phyloP scores from a whole-genome alignment of 495 filamentous ascomycete genomes.

The Hypoxylon rickii region DNA sequence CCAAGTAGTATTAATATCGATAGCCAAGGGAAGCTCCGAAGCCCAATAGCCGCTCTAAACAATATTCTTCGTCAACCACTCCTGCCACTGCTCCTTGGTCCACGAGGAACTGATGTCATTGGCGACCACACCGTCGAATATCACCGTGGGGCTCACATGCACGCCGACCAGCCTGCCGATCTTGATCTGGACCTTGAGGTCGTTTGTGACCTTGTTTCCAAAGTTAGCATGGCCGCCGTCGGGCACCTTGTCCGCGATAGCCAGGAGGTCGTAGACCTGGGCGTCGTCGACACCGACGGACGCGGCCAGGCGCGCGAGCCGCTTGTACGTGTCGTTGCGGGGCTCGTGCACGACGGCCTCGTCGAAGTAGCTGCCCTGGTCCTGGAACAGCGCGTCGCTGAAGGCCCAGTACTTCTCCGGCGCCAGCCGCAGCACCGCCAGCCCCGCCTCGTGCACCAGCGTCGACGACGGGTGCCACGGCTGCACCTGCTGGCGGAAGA shows the following conservation, averaged over 20 bases:
- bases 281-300: constrained; percentile 65
- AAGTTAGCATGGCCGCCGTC: constrained; percentile 68
- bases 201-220: constrained; percentile 81
- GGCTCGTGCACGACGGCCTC: constrained; percentile 78
- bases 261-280: constrained; percentile 66
- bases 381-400: constrained; percentile 69
- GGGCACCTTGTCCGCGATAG: constrained; percentile 63
- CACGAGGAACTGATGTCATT: constrained; percentile 77
- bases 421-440: constrained; percentile 70
- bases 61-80: constrained; percentile 82
- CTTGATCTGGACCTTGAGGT: constrained; percentile 84
- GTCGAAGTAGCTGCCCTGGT: constrained; percentile 78
- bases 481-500: constrained; percentile 91
- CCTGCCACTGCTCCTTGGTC: constrained; percentile 77
- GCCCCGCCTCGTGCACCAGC: constrained; percentile 82
- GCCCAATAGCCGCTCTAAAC: constrained; percentile 46
- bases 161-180: constrained; percentile 76
- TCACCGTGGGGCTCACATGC: constrained; percentile 87
- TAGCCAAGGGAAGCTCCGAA: neutral
- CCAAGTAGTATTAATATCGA: too few relatives aligned
- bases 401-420: constrained; percentile 79
- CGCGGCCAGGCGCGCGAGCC: constrained; percentile 70
- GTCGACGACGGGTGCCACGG: constrained; percentile 95
- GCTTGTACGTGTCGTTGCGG: constrained; percentile 81
- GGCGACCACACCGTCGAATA: constrained; percentile 85